These are phyloP conservation scores for Oryza australiensis DNA, from an alignment of 176 grass and related monocot species.

Conservation along the genomic window DNA sequence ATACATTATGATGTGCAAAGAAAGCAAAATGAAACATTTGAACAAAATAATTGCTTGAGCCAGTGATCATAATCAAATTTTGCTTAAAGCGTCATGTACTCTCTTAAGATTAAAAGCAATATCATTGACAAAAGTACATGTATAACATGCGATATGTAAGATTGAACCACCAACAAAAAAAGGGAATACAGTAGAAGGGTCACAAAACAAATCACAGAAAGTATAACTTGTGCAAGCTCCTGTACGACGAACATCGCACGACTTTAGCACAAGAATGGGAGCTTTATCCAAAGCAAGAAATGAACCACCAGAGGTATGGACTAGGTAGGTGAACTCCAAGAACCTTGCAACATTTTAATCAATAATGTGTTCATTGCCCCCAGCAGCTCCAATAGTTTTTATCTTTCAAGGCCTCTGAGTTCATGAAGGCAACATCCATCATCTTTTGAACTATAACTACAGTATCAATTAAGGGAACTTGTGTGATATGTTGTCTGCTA, in stretches of 20 bases:
- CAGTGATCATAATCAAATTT: conserved; percentile 9
- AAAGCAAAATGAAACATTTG: neutral
- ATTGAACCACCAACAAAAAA: neutral
- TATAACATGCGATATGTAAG: neutral
- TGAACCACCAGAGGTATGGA: neutral
- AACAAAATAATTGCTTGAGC: neutral
- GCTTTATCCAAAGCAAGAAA: conserved; percentile 10
- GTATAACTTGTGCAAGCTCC: neutral
- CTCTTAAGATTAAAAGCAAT: neutral
- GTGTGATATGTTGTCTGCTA: neutral
- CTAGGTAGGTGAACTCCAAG: conserved; percentile 9
- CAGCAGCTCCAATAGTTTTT: neutral
- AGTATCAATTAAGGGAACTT: neutral
- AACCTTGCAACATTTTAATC: conserved; percentile 14
- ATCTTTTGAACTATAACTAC: neutral
- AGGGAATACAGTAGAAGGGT: neutral
- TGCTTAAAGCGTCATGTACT: conserved; percentile 6
- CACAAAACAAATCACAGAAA: neutral
- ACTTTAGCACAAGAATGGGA: conserved; percentile 22
- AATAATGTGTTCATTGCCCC: neutral
- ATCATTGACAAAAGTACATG: neutral
- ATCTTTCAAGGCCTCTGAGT: neutral
- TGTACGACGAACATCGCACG: neutral
- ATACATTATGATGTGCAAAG: conserved; percentile 8
- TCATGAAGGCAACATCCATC: neutral